Conservation (phyloP, 306 rosid species). For the Luffa aegyptiaca region DNA sequence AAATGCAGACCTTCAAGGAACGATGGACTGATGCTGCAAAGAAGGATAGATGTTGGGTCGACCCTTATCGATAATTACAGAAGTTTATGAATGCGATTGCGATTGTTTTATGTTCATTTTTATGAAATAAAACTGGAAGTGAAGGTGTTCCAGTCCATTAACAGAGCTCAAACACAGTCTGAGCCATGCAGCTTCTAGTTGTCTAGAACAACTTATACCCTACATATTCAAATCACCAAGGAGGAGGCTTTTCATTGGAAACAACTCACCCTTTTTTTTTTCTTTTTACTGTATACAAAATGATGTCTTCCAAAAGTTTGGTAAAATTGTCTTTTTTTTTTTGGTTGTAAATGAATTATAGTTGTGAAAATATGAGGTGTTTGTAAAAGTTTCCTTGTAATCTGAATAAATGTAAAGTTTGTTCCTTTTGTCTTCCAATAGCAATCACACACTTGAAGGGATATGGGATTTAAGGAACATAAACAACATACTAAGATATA, state of each 20-base stretch:
- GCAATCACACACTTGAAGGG: not conserved
- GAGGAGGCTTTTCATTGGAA: not conserved
- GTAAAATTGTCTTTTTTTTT: not conserved
- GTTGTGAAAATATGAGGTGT: not conserved
- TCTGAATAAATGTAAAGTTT: not conserved
- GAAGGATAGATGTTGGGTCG: conserved; percentile 35
- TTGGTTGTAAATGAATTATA: not conserved
- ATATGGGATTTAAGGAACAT: no score
- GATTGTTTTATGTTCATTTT: not conserved
- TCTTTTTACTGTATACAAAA: not conserved
- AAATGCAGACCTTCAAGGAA: conserved; percentile 32
- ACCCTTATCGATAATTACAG: conserved; percentile 32
- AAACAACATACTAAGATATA: no score
- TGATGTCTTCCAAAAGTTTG: not conserved
- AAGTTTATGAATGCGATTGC: not conserved
- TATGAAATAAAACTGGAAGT: not conserved
- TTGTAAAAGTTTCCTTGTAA: not conserved
- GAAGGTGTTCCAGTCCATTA: not conserved
- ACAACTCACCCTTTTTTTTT: not conserved
- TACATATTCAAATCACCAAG: not conserved
- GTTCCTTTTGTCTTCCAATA: not conserved
- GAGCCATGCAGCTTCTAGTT: not conserved
- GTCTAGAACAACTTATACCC: not conserved
- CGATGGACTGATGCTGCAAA: conserved; percentile 32
- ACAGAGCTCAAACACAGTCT: not conserved